Conservation (phyloP, 2,329 filamentous ascomycete species). For the Daldinia eschscholtzii region DNA sequence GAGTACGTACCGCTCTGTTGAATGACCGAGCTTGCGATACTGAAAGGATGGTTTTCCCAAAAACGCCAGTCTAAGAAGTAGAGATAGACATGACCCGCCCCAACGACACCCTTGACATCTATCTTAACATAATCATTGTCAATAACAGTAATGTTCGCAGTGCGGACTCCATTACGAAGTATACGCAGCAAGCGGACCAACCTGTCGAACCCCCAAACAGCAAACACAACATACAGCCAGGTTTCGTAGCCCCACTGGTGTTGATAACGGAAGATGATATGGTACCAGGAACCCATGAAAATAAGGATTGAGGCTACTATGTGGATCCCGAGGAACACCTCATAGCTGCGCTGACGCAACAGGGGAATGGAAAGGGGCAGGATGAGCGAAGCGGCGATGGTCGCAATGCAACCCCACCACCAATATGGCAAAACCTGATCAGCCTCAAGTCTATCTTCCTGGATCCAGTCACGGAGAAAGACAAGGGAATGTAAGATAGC, state of each 20-base stretch:
- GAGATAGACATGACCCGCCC: constrained; percentile 58
- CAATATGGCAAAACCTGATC: constrained; percentile 47
- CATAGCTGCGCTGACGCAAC: constrained; percentile 44
- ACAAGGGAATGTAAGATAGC: constrained; percentile 48
- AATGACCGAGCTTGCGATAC: constrained; percentile 16
- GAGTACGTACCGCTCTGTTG: not conserved
- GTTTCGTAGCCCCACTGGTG: constrained; percentile 25
- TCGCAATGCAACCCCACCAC: constrained; percentile 55
- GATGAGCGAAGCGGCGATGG: constrained; percentile 48
- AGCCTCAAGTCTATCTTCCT: constrained; percentile 21
- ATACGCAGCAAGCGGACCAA: constrained; percentile 57
- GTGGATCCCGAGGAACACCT: constrained; percentile 39
- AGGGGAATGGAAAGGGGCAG: constrained; percentile 48
- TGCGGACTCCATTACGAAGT: constrained; percentile 54
- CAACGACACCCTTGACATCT: constrained; percentile 55
- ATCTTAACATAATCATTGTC: constrained; percentile 55
- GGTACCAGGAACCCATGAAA: constrained; percentile 52
- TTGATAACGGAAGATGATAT: constrained; percentile 45
- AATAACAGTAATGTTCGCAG: constrained; percentile 55
- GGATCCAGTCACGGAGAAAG: constrained; percentile 42
- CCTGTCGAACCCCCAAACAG: constrained; percentile 58
- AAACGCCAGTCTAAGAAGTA: constrained; percentile 60
- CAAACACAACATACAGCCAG: constrained; percentile 46
- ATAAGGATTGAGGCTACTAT: constrained; percentile 29
- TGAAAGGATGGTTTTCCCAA: constrained; percentile 69